A percentile compares a stretch with the other conserved stretches of the same genome.
Evolutionary conservation across 2,329 filamentous ascomycete species (phyloP).

Genomic region (Scytalidium lignicola): DNA sequence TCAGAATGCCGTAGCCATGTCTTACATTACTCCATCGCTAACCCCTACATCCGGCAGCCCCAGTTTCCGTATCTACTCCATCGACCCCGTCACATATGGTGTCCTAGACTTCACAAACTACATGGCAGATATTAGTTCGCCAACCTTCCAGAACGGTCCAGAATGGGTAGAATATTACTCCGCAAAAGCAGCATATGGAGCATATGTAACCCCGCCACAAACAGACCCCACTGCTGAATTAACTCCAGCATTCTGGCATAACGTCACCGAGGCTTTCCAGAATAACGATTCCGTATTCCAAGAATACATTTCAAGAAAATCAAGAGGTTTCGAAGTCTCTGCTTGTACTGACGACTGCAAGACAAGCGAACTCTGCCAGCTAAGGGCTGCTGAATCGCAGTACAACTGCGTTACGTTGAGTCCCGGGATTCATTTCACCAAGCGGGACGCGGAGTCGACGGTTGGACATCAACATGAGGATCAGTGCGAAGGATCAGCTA

Average conservation of each 20-base stretch:
- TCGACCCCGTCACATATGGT: conserved; percentile 28
- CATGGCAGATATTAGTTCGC: conserved; percentile 21
- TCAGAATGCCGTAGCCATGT: conserved; percentile 21
- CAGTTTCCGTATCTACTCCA: conserved; percentile 27
- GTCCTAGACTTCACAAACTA: conserved; percentile 27
- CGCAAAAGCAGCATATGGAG: conserved; percentile 25
- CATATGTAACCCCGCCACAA: conserved; percentile 34
- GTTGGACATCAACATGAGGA: background rate
- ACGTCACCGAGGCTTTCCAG: conserved; percentile 46
- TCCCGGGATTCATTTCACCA: conserved; percentile 8
- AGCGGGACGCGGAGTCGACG: conserved; percentile 1
- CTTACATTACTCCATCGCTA: conserved; percentile 27
- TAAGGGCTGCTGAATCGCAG: conserved; percentile 45
- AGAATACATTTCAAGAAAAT: conserved; percentile 41
- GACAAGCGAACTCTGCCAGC: conserved; percentile 42
- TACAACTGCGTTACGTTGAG: conserved; percentile 38
- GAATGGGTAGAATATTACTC: conserved; percentile 22
- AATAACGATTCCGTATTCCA: conserved; percentile 37
- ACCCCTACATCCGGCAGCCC: conserved; percentile 30
- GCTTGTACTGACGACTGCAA: conserved; percentile 39
- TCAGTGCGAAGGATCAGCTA: background rate
- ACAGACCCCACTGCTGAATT: conserved; percentile 37
- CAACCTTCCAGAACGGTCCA: conserved; percentile 23
- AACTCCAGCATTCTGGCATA: conserved; percentile 54
- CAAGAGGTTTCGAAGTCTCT: conserved; percentile 36